Percentiles rank a stretch among this genome's conserved stretches.
phyloP scores from a whole-genome alignment of 495 filamentous ascomycete genomes.

The Penicillium bovifimosum region DNA sequence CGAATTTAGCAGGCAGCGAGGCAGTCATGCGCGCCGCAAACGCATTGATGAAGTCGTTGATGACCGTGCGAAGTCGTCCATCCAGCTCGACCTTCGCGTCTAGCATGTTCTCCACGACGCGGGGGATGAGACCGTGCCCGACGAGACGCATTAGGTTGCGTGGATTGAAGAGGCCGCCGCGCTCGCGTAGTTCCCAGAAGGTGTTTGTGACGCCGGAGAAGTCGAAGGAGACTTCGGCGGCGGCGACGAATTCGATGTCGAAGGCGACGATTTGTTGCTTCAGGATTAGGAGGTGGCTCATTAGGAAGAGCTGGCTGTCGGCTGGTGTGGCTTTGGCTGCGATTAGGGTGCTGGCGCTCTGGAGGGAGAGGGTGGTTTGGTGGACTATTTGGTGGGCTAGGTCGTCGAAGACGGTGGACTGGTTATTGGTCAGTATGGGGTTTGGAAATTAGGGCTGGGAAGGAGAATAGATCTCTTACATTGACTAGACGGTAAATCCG shows the following conservation, averaged over 20 bases:
- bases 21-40: slow-evolving; percentile 53
- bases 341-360: slow-evolving; percentile 46
- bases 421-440: slow-evolving; percentile 11
- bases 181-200: slow-evolving; percentile 67
- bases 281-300: slow-evolving; percentile 84
- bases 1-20: slow-evolving; percentile 40
- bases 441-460: not conserved
- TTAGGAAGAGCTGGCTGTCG: slow-evolving; percentile 78
- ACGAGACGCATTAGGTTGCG: slow-evolving; percentile 53
- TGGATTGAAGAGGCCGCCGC: slow-evolving; percentile 66
- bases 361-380: slow-evolving; percentile 63
- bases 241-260: slow-evolving; percentile 81
- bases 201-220: slow-evolving; percentile 75
- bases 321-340: slow-evolving; percentile 48
- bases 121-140: slow-evolving; percentile 53
- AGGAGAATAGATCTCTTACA: slow-evolving; percentile 28
- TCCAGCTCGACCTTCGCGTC: slow-evolving; percentile 81
- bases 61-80: slow-evolving; percentile 66
- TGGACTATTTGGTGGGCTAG: slow-evolving; percentile 74
- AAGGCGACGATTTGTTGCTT: slow-evolving; percentile 90
- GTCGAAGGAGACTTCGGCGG: slow-evolving; percentile 66
- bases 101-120: slow-evolving; percentile 61
- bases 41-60: slow-evolving; percentile 69
- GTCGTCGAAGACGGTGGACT: slow-evolving; percentile 71
- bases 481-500: slow-evolving; percentile 80